Percentiles rank a stretch among this genome's conserved stretches.
Evolutionary conservation across 2,329 filamentous ascomycete genomes (phyloP).

Genomic region (Calcarisporium arbuscula): DNA sequence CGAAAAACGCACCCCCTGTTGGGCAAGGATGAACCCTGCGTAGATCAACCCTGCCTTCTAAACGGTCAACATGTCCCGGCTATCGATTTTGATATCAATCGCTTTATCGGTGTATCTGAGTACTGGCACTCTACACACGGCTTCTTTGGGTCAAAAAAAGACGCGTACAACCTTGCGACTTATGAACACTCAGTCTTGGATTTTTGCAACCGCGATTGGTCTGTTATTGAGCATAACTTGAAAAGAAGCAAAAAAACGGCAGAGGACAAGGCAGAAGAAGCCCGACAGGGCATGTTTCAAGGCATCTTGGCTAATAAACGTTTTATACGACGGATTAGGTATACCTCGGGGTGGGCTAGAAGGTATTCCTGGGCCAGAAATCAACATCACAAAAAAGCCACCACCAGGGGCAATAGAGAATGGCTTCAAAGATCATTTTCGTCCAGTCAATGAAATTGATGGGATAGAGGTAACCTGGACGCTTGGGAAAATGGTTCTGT

Average conservation of each 20-base stretch:
- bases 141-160: constrained; percentile 73
- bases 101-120: constrained; percentile 95
- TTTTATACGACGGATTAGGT: constrained; percentile 92
- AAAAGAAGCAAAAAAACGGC: constrained; percentile 62
- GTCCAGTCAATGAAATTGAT: constrained; percentile 87
- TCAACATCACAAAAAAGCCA: constrained; percentile 68
- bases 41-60: constrained; percentile 77
- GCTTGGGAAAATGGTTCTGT: constrained; percentile 90
- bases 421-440: constrained; percentile 78
- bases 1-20: constrained; percentile 76
- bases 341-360: constrained; percentile 82
- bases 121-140: constrained; percentile 99
- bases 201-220: constrained; percentile 83
- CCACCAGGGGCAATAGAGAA: constrained; percentile 63
- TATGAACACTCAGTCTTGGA: constrained; percentile 81
- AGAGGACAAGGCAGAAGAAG: constrained; percentile 71
- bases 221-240: constrained; percentile 62
- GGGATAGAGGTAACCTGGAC: constrained; percentile 96
- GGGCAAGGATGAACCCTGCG: constrained; percentile 81
- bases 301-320: constrained; percentile 94
- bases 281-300: constrained; percentile 94
- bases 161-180: constrained; percentile 81
- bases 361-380: constrained; percentile 40
- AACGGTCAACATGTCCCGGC: constrained; percentile 89
- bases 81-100: constrained; percentile 95